phyloP scores from a whole-genome alignment of 768 basidiomycete genomes.

The Pisolithus sp. region DNA sequence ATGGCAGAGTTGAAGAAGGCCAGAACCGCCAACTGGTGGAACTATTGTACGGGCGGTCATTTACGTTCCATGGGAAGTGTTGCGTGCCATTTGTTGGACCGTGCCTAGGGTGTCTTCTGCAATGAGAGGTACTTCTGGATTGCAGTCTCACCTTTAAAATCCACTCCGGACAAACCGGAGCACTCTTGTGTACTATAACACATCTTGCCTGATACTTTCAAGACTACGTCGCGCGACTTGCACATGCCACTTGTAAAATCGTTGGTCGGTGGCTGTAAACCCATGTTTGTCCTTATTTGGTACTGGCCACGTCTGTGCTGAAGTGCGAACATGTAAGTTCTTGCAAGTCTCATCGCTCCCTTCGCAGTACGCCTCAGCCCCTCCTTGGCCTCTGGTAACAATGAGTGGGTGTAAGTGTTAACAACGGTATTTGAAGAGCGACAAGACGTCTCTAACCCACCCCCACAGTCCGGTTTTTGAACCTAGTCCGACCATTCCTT shows the following conservation, averaged over 20 bases:
- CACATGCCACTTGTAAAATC: too few relatives aligned
- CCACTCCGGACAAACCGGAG: too few relatives aligned
- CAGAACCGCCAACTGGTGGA: too few relatives aligned
- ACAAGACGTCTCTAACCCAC: not conserved
- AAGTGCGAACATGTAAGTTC: conserved; percentile 9
- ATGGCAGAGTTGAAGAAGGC: too few relatives aligned
- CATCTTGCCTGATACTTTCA: not conserved
- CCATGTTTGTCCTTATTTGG: conserved; percentile 21
- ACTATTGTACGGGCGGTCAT: too few relatives aligned
- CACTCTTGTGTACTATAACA: too few relatives aligned
- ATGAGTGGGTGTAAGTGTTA: conserved; percentile 75
- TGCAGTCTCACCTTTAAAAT: too few relatives aligned
- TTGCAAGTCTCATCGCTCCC: conserved; percentile 15
- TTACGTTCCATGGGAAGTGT: too few relatives aligned
- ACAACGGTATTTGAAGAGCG: not conserved
- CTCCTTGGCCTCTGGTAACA: conserved; percentile 28
- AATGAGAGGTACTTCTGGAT: too few relatives aligned
- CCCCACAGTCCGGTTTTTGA: conserved; percentile 82
- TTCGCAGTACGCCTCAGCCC: conserved; percentile 11
- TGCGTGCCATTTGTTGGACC: too few relatives aligned
- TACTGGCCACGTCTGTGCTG: conserved; percentile 24
- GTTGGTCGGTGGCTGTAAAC: not conserved
- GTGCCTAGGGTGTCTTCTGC: too few relatives aligned
- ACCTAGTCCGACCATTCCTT: conserved; percentile 97
- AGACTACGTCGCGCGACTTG: too few relatives aligned